A percentile compares a stretch with the other conserved stretches of the same genome.
Evolutionary conservation across 345 rosid genomes (phyloP).

Genomic region (Pseudoturritis turrita): DNA sequence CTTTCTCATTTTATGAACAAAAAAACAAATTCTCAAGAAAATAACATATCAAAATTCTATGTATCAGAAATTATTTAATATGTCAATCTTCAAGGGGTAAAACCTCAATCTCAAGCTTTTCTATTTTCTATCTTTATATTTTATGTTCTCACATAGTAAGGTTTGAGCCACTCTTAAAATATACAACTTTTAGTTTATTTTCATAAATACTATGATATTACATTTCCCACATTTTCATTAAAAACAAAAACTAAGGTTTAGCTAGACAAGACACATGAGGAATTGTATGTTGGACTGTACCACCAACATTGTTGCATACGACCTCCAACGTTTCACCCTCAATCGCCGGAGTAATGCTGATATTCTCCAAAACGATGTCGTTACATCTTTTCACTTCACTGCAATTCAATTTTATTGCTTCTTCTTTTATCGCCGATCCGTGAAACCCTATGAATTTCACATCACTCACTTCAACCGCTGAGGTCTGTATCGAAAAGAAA

Average conservation of each 20-base stretch:
- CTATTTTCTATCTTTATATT: too few species aligned
- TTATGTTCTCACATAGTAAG: neutral
- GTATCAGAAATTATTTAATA: too few species aligned
- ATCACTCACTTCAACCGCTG: neutral
- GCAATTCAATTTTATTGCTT: neutral
- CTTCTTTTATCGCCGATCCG: neutral
- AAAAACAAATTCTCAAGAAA: too few species aligned
- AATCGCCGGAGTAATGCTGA: neutral
- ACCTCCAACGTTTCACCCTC: neutral
- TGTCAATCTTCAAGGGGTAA: too few species aligned
- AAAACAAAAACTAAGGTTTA: neutral
- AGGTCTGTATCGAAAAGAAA: too few species aligned
- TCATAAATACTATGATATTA: neutral
- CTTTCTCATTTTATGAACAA: too few species aligned
- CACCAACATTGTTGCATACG: neutral
- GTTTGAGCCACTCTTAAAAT: neutral
- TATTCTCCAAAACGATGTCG: neutral
- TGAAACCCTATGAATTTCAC: neutral
- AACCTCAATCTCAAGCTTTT: neutral
- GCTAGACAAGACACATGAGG: neutral
- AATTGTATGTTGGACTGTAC: neutral
- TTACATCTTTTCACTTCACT: neutral
- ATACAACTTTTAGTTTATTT: neutral
- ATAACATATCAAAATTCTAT: too few species aligned
- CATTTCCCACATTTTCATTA: neutral